Evolutionary conservation across 768 basidiomycete genomes (phyloP).

Genomic region (Kwoniella shandongensis): DNA sequence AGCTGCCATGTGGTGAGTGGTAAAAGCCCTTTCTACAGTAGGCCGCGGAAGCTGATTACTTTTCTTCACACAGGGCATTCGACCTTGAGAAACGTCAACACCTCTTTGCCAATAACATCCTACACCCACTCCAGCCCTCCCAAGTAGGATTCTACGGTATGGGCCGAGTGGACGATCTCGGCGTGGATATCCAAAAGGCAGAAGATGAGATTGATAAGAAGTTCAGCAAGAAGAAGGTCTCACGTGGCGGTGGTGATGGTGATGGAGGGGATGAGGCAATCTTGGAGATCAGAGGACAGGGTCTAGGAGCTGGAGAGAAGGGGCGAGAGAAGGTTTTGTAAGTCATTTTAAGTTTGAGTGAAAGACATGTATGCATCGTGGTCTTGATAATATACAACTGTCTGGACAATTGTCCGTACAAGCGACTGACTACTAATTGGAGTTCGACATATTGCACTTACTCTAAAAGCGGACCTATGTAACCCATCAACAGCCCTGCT

Average conservation of each 20-base stretch:
- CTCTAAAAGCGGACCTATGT: too few species aligned
- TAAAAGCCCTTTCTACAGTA: not conserved
- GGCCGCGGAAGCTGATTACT: slow-evolving; percentile 2
- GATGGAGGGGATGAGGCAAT: slow-evolving; percentile 2
- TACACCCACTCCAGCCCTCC: slow-evolving; percentile 48
- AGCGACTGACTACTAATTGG: too few species aligned
- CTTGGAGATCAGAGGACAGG: slow-evolving; percentile 21
- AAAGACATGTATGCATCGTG: too few species aligned
- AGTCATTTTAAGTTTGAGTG: not conserved
- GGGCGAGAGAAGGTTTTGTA: slow-evolving; percentile 27
- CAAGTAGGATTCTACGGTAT: slow-evolving; percentile 46
- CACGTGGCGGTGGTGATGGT: not conserved
- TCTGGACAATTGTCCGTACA: too few species aligned
- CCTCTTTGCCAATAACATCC: slow-evolving; percentile 52
- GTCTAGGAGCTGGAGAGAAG: slow-evolving; percentile 16
- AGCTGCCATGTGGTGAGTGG: slow-evolving; percentile 78
- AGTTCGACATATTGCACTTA: too few species aligned
- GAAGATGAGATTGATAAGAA: slow-evolving; percentile 40
- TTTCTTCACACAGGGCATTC: slow-evolving; percentile 34
- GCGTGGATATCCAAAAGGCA: slow-evolving; percentile 39
- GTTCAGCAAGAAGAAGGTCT: slow-evolving; percentile 21
- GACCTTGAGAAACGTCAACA: slow-evolving; percentile 58
- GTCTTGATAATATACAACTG: too few species aligned
- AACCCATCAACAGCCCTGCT: not conserved
- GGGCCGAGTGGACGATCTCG: slow-evolving; percentile 28